Conservation (phyloP, 75 land plant species). For the Azolla pinnata region DNA sequence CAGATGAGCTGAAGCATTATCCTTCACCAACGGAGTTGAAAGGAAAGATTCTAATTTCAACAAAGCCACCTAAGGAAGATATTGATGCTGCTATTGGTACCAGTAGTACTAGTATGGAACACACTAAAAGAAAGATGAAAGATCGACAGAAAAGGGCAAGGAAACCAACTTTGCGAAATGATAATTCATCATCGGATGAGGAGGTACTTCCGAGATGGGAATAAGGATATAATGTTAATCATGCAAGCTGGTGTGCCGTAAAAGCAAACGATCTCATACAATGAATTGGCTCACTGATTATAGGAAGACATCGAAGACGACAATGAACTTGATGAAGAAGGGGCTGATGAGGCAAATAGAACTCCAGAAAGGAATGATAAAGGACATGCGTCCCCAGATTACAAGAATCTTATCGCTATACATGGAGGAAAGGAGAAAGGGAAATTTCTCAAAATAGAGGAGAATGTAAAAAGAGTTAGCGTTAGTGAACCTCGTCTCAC, state of each 20-base stretch:
- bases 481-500: conserved; percentile 51
- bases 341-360: conserved; percentile 20
- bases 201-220: conserved; percentile 1
- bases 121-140: conserved; percentile 16
- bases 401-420: conserved; percentile 52
- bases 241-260: not conserved
- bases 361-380: too few relatives aligned
- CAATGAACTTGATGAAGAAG: conserved; percentile 17
- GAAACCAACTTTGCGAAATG: too few relatives aligned
- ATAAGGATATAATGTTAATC: not conserved
- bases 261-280: not conserved
- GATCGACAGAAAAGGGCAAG: not conserved
- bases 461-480: conserved; percentile 50
- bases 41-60: conserved; percentile 55
- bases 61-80: conserved; percentile 89
- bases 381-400: conserved; percentile 30
- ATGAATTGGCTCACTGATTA: not conserved
- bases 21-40: conserved; percentile 82
- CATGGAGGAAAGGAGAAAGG: conserved; percentile 51
- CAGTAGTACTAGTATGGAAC: conserved; percentile 11
- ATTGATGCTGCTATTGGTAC: conserved; percentile 22
- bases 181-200: not conserved
- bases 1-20: conserved; percentile 40
- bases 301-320: not conserved
- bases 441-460: conserved; percentile 25